Evolutionary conservation across 345 rosid genomes (phyloP).

Genomic region (Lepidium sativum): DNA sequence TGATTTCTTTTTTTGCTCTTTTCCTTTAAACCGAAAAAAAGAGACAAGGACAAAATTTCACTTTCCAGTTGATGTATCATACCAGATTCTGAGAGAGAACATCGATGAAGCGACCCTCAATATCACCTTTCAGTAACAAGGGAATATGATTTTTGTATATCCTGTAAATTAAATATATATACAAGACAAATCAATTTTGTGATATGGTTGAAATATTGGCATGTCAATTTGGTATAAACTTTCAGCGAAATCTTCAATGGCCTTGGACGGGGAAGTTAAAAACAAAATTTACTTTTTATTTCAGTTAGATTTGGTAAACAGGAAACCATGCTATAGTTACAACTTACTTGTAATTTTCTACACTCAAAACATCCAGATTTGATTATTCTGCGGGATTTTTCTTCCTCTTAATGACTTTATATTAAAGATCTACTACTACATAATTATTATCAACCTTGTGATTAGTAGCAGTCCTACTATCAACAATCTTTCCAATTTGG

Average conservation of each 20-base stretch:
- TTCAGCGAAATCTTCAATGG: not conserved
- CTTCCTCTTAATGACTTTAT: not conserved
- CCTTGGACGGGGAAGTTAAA: not conserved
- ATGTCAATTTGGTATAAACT: not conserved
- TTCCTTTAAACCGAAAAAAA: not conserved
- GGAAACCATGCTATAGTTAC: not conserved
- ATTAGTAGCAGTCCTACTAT: not conserved
- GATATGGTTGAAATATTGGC: not conserved
- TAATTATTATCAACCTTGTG: not conserved
- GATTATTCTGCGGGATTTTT: not conserved
- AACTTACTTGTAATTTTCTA: slow-evolving; percentile 1
- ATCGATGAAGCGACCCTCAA: slow-evolving; percentile 40
- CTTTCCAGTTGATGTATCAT: slow-evolving; percentile 18
- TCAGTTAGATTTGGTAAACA: not conserved
- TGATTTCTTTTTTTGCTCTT: not conserved
- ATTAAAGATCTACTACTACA: not conserved
- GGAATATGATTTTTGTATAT: slow-evolving; percentile 71
- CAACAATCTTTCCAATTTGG: not conserved
- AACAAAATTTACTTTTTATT: not conserved
- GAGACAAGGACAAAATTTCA: not conserved
- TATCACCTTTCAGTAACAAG: slow-evolving; percentile 41
- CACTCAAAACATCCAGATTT: not conserved
- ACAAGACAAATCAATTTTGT: not conserved
- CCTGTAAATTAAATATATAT: slow-evolving; percentile 37
- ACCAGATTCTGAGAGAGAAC: slow-evolving; percentile 58